Base-by-base conservation (phyloP, 1,284 basidiomycete genomes). In the Apiotrichum akiyoshidainum region DNA sequence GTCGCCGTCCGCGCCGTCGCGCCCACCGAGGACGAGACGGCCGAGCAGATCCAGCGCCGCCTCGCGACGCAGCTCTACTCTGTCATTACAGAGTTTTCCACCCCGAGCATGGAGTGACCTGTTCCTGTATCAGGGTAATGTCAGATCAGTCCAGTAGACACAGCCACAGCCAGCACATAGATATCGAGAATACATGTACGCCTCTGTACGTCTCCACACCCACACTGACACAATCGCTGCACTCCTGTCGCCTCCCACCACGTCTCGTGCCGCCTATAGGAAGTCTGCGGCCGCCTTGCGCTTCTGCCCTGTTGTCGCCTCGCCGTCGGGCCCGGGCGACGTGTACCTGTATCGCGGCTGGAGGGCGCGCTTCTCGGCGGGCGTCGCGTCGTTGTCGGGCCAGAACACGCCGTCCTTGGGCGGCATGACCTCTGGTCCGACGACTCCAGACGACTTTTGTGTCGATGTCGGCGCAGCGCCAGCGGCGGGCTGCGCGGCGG, bases 31-130 rank as follows among this genome's bases (percentile, higher is more conserved):
- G 51, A 58, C 13, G 90, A 92, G 78, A 86, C 81, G n/a, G 83
- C 84, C 0, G 69, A 77, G 46, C 83, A 90, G 49, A 87, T 87
- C 1, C 93, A 97, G 72, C 85, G 86, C 64, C 82, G 89, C 45
- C 84, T 94, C 19, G 85, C 92, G 47, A 81, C 81, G 64, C 89
- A 93, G 67, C 90, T 94, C 70, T 95, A 94, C 71, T 82, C 83
- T 5, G 87, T 85, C 3, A 86, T 93, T 8, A 85, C 87, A 56
- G 90, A 95, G 61, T 83, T 82, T 70, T 68, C 67, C 33, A 65
- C 56, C 22, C 58, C 60, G 4, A 64, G 59, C 51, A 67, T 65
- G 63, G 34, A 52, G 55, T 45, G 41, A 47, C 14, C 33, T 22
- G 16, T 12, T 40, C 17, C 35, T 46, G n/a, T 52, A 33, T 22